Evolutionary conservation across 495 filamentous ascomycete species (phyloP).

Genomic region (Articulospora tetracladia): DNA sequence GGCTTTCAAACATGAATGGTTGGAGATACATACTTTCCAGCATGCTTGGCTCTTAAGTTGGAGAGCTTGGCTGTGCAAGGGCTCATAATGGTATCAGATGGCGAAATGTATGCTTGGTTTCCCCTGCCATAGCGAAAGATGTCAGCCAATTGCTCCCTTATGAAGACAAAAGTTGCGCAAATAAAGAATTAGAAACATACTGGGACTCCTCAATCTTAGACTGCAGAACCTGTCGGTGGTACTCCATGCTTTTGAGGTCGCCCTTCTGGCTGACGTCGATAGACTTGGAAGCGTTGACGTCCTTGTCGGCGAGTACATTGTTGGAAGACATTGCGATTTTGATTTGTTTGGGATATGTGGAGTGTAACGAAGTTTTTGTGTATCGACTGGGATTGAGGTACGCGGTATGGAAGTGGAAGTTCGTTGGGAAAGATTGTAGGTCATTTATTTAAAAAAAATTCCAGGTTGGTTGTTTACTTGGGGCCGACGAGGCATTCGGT

Average conservation of each 20-base stretch:
- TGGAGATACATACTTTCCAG: constrained; percentile 54
- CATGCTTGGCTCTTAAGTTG: constrained; percentile 78
- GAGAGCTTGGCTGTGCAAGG: constrained; percentile 89
- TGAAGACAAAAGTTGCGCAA: not conserved
- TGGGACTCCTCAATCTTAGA: constrained; percentile 58
- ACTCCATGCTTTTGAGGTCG: constrained; percentile 65
- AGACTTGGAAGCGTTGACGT: constrained; percentile 42
- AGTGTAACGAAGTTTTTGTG: not conserved
- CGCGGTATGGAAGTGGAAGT: too few relatives aligned
- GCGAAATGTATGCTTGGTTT: constrained; percentile 75
- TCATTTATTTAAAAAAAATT: not conserved
- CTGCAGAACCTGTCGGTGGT: constrained; percentile 75
- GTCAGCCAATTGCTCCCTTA: not conserved
- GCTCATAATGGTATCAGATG: constrained; percentile 88
- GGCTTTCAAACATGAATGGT: not conserved
- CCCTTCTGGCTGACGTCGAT: constrained; percentile 19
- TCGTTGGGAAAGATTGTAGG: too few relatives aligned
- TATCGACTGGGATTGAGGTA: too few relatives aligned
- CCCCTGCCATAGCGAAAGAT: constrained; percentile 29
- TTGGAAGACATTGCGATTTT: constrained; percentile 29
- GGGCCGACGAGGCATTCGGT: not conserved
- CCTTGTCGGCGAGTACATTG: constrained; percentile 49
- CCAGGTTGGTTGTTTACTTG: not conserved
- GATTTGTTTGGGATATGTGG: not conserved
- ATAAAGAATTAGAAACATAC: constrained; percentile 11